Evolutionary conservation across 345 rosid species (phyloP).

Genomic region (Bretschneidera sinensis): DNA sequence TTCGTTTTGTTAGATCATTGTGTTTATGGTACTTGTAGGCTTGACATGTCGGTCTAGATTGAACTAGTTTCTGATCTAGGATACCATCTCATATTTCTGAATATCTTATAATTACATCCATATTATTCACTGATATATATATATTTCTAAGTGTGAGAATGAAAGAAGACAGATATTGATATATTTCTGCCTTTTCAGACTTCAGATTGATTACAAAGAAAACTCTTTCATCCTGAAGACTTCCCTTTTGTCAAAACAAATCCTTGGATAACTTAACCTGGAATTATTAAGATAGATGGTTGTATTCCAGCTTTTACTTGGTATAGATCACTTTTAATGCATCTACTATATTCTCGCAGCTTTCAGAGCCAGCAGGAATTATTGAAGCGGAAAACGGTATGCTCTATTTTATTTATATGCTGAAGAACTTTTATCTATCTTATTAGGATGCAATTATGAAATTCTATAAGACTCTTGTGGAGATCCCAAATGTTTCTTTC

Average conservation of each 20-base stretch:
- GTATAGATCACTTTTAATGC: not conserved
- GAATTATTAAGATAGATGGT: too few species aligned
- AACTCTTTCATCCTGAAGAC: too few species aligned
- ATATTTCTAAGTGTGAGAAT: too few species aligned
- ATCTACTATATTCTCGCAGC: conserved; percentile 42
- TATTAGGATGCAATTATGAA: not conserved
- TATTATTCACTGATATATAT: too few species aligned
- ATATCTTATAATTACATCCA: not conserved
- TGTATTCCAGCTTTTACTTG: not conserved
- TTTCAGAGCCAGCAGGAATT: conserved; percentile 93
- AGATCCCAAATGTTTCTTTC: not conserved
- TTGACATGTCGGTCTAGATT: not conserved
- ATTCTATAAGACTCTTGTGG: not conserved
- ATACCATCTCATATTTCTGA: not conserved
- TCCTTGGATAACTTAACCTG: too few species aligned
- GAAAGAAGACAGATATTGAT: too few species aligned
- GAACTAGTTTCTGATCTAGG: not conserved
- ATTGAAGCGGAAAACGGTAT: conserved; percentile 70
- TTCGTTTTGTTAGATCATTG: not conserved
- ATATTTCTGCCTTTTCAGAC: too few species aligned
- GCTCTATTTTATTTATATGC: conserved; percentile 4
- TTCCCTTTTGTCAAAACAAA: too few species aligned
- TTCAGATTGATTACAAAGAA: too few species aligned
- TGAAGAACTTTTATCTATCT: too few species aligned
- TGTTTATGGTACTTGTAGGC: not conserved